Evolutionary conservation across 495 filamentous ascomycete genomes (phyloP).

Genomic region (Trichoderma parareesei): DNA sequence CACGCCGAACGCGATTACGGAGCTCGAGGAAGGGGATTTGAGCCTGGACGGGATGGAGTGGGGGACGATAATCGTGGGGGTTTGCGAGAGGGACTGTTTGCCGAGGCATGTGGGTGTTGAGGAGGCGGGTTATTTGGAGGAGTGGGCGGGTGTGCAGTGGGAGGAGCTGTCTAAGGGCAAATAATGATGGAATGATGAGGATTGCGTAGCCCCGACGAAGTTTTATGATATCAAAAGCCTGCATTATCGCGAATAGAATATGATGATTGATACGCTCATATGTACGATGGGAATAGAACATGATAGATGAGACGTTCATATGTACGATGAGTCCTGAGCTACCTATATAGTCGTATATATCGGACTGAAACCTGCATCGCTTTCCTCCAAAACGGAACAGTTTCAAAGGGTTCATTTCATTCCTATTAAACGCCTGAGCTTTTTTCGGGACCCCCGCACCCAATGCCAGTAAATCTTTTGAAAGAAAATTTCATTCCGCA

Average conservation of each 20-base stretch:
- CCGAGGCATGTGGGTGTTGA: conserved; percentile 20
- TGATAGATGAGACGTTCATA: not conserved
- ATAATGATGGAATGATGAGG: not conserved
- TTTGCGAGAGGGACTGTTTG: conserved; percentile 49
- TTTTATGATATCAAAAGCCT: not conserved
- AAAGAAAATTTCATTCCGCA: not conserved
- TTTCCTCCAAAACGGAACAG: not conserved
- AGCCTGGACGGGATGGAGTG: conserved; percentile 94
- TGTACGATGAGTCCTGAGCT: too few relatives aligned
- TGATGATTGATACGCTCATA: not conserved
- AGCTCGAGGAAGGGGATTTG: conserved; percentile 73
- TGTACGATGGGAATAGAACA: too few relatives aligned
- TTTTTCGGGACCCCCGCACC: not conserved
- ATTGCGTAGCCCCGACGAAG: not conserved
- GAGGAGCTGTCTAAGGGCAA: conserved; percentile 51
- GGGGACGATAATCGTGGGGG: conserved; percentile 89
- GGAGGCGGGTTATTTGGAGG: conserved; percentile 60
- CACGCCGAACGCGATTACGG: conserved; percentile 80
- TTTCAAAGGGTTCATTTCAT: not conserved
- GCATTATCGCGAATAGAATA: not conserved
- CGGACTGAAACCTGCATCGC: conserved; percentile 3
- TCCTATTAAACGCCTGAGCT: conserved; percentile 6
- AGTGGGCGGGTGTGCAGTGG: conserved; percentile 98
- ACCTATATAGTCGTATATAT: too few relatives aligned
- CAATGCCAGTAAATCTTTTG: not conserved